Conservation (phyloP, 2,329 filamentous ascomycete species). For the Rhynchosporium secalis region DNA sequence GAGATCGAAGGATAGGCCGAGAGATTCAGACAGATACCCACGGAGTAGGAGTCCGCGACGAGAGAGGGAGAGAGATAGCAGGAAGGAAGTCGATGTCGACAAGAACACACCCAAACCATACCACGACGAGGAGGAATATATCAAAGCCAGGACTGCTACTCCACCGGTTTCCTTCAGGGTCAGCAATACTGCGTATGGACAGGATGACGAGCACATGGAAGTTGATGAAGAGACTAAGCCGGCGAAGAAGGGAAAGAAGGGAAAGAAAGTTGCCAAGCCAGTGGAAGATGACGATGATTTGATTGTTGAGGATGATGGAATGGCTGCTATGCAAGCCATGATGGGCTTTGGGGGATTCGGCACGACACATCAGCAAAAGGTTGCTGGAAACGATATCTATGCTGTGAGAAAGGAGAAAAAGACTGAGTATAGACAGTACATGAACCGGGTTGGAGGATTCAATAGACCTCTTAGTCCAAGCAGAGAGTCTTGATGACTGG, state of each 20-base stretch:
- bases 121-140: conserved; percentile 25
- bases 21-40: conserved; percentile 25
- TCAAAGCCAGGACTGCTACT: conserved; percentile 31
- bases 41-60: conserved; percentile 24
- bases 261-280: conserved; percentile 20
- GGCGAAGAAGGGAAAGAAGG: conserved; percentile 36
- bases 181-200: conserved; percentile 22
- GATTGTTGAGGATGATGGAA: conserved; percentile 62
- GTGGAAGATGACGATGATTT: conserved; percentile 52
- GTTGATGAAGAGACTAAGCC: conserved; percentile 32
- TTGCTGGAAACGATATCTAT: conserved; percentile 82
- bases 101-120: conserved; percentile 20
- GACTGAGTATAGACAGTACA: conserved; percentile 94
- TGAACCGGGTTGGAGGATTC: conserved; percentile 82
- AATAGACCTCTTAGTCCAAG: conserved; percentile 71
- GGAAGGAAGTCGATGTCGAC: conserved; percentile 12
- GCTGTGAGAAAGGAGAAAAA: conserved; percentile 89
- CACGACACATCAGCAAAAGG: conserved; percentile 84
- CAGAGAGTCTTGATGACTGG: conserved; percentile 27
- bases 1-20: conserved; percentile 23
- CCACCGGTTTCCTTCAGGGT: conserved; percentile 40
- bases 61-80: conserved; percentile 21
- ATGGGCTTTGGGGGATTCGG: conserved; percentile 91
- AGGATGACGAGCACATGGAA: conserved; percentile 39
- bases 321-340: conserved; percentile 74